Evolutionary conservation across 2,329 filamentous ascomycete species (phyloP), one percentile per base, ranked within the genome.

Genomic region (Septoria linicola): DNA sequence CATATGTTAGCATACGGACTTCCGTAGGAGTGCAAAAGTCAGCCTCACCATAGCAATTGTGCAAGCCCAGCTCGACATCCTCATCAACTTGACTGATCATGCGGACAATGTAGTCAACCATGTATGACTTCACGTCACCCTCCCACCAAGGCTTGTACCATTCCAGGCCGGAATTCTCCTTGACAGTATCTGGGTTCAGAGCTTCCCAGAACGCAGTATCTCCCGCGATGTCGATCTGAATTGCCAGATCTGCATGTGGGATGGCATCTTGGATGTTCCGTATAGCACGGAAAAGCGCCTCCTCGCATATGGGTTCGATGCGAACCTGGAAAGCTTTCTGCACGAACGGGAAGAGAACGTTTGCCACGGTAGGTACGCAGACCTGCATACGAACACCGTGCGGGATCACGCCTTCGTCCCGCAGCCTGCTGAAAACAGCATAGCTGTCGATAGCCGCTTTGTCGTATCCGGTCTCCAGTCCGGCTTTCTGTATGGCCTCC

Each of bases 41-140:
- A 27, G 11, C 31, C 14, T 21, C 17, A 48, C 75, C 75, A 56
- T 77, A 77, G 62, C 76, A 78, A 16, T 77, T 65, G 58, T 77
- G 75, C 25, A 73, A 66, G 0, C 73, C 75, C 47, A 77, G 39
- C 32, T 73, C 66, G 1, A 76, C 70, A 53, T 68, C 65, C 4
- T 59, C 25, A 27, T 67, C 60, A 3, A 76, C 63, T 7, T 58
- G 57, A 6, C 58, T 55, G 5, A 66, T 62, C 48, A 73, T 54
- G 2, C 64, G 58, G 2, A 60, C 45, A 7, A 72, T 54, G 10
- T 71, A 63, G 4, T 67, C 60, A 7, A 71, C 55, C 13, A 73
- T 59, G 3, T 69, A 70, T 17, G 68, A 51, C 37, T 66, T 64
- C 11, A 70, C 54, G 32, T 63, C 56, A 8, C 59, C 63, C 8